A percentile compares a stretch with the other conserved stretches of the same genome.
Conservation (phyloP, 208 protist genomes). For the Wallacemonas sp. region DNA sequence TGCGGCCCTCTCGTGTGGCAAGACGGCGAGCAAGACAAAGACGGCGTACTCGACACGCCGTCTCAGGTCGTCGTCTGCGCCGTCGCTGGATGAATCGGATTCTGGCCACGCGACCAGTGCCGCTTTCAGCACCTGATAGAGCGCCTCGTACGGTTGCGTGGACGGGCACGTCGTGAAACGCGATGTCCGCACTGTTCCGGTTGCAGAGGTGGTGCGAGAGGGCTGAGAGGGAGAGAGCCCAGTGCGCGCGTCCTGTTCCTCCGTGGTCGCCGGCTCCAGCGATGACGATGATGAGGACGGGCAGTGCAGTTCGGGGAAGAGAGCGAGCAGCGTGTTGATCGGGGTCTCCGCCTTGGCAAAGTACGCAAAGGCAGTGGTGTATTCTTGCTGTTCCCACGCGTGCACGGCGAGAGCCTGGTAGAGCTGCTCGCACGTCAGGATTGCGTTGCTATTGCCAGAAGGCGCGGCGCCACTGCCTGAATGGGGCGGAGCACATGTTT, state of each 20-base stretch:
- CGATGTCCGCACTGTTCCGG: neutral
- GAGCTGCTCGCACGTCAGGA: no score
- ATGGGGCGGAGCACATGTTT: neutral
- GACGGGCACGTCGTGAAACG: slow-evolving; percentile 16
- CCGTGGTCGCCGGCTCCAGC: no score
- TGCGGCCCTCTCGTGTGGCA: slow-evolving; percentile 7
- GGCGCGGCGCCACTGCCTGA: neutral
- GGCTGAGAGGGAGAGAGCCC: no score
- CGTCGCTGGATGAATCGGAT: slow-evolving; percentile 1
- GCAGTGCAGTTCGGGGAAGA: slow-evolving; percentile 27
- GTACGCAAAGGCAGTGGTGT: slow-evolving; percentile 27
- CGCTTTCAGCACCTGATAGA: slow-evolving; percentile 21
- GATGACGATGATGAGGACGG: no score
- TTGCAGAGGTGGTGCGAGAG: neutral
- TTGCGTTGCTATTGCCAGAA: no score
- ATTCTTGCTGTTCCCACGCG: slow-evolving; percentile 18
- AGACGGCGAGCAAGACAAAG: slow-evolving; percentile 27
- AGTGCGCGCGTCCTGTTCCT: no score
- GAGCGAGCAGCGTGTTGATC: slow-evolving; percentile 13
- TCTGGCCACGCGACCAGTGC: neutral
- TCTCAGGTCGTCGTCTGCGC: neutral
- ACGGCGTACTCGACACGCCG: slow-evolving; percentile 31
- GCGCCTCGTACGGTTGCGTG: slow-evolving; percentile 23
- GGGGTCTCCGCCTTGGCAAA: slow-evolving; percentile 26
- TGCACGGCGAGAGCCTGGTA: slow-evolving; percentile 26